These are phyloP conservation scores for Pseudogymnoascus sp. DNA, from an alignment of 2,329 filamentous ascomycete species.

Conservation along the genomic window DNA sequence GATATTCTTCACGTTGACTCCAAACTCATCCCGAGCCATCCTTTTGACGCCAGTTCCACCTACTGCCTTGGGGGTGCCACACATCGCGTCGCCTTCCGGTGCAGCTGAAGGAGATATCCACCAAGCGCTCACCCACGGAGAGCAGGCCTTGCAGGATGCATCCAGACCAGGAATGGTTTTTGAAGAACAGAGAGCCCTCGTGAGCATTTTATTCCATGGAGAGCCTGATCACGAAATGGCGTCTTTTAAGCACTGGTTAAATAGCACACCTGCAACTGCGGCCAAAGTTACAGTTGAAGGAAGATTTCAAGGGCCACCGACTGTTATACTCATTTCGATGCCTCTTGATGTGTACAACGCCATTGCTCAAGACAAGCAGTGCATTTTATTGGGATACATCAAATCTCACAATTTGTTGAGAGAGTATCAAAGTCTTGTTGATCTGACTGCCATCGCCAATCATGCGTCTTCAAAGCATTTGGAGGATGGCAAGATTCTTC, in stretches of 20 bases:
- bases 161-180: slow-evolving; percentile 44
- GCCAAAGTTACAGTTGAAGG: slow-evolving; percentile 55
- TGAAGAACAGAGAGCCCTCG: slow-evolving; percentile 53
- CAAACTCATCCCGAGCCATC: slow-evolving; percentile 44
- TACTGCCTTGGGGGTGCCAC: slow-evolving; percentile 27
- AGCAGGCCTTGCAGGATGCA: slow-evolving; percentile 23
- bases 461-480: slow-evolving; percentile 42
- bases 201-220: slow-evolving; percentile 58
- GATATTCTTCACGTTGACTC: slow-evolving; percentile 47
- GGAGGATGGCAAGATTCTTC: slow-evolving; percentile 48
- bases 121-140: slow-evolving; percentile 15
- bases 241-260: slow-evolving; percentile 58
- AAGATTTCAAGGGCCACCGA: slow-evolving; percentile 59
- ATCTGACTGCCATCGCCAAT: slow-evolving; percentile 32
- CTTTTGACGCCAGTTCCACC: slow-evolving; percentile 36
- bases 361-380: slow-evolving; percentile 58
- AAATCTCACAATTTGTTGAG: slow-evolving; percentile 60
- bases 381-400: slow-evolving; percentile 55
- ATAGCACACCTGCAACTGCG: slow-evolving; percentile 46
- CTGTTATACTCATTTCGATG: slow-evolving; percentile 59
- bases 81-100: slow-evolving; percentile 23
- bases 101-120: slow-evolving; percentile 23
- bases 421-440: slow-evolving; percentile 51
- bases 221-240: slow-evolving; percentile 58
- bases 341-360: slow-evolving; percentile 54